Evolutionary conservation across 2,329 filamentous ascomycete genomes (phyloP), one percentile per base, ranked within the genome.

Genomic region (Berkeleyomyces rouxiae): DNA sequence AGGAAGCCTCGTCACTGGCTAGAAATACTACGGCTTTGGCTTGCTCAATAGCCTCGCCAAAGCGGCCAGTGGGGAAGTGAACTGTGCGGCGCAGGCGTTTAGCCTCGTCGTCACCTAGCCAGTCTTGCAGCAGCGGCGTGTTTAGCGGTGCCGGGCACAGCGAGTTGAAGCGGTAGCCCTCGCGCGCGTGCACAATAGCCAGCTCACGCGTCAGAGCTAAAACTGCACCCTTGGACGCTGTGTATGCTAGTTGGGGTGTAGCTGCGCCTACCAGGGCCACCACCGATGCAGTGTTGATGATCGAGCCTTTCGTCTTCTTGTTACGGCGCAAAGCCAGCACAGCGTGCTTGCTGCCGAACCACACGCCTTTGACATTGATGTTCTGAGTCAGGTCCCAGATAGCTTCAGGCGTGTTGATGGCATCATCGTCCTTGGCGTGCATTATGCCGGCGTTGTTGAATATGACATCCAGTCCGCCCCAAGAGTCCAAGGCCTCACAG

Each of bases 371-470:
- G 74, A 96, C 91, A 74, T 96, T 96, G 78, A 96, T 95, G 72
- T 83, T 85, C 66, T 95, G 90, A 3, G 91, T 96, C 67, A 95
- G 77, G 70, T 96, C 90, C 91, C 91, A 96, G 77, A 96, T 91
- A 69, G 83, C 84, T 77, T 96, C 90, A 59, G 88, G 85, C 1
- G 90, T 96, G 72, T 86, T 82, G 72, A 95, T 77, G 58, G 91
- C 90, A 73, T 90, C 85, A 70, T 82, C 85, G 72, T 90, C 87
- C 63, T 86, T 79, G 58, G 83, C 85, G 76, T 96, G 91, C 91
- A 96, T 96, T 74, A 96, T 96, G 62, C 91, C 91, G 33, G 91
- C 91, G 73, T 96, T 96, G 83, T 96, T 96, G 84, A 96, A 96
- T 69, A 96, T 88, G 71, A 96, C 79, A 72, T 96, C 91, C 2